Percentiles rank a stretch among this genome's conserved stretches.
Evolutionary conservation across 2,329 filamentous ascomycete genomes (phyloP).

Genomic region (Aspergillus sp.): DNA sequence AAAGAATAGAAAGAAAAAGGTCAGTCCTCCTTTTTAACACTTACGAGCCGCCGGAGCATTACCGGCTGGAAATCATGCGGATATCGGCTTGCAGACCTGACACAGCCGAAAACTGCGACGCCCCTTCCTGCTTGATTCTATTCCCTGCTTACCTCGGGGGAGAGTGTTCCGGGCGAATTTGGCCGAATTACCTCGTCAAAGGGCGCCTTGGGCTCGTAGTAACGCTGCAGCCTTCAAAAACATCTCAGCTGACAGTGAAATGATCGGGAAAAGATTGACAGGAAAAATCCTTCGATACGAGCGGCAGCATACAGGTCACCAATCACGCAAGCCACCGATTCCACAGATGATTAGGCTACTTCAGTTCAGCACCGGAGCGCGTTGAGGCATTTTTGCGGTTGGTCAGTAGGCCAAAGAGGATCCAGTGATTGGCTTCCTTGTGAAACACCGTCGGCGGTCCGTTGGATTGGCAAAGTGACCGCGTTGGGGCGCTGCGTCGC

Average conservation of each 20-base stretch:
- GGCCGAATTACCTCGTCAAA: background rate
- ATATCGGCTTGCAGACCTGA: background rate
- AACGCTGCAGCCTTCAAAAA: background rate
- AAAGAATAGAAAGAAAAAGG: background rate
- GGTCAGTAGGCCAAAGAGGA: background rate
- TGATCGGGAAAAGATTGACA: background rate
- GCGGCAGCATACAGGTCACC: background rate
- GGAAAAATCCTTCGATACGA: background rate
- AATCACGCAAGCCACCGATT: background rate
- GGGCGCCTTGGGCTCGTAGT: background rate
- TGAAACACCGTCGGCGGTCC: background rate
- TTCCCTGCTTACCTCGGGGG: background rate
- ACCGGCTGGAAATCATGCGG: background rate
- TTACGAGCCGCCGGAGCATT: background rate
- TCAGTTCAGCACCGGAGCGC: background rate
- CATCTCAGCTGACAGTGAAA: background rate
- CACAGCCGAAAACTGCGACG: background rate
- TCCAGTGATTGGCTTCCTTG: background rate
- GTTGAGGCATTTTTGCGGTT: background rate
- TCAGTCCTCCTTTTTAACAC: background rate
- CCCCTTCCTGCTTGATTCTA: background rate
- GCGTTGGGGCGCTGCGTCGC: background rate
- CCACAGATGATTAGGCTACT: background rate
- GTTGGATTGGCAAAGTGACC: background rate
- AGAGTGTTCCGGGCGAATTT: background rate